Evolutionary conservation across 2,329 filamentous ascomycete species (phyloP), one percentile per base, ranked within the genome.

Genomic region (Fusarium sp.): DNA sequence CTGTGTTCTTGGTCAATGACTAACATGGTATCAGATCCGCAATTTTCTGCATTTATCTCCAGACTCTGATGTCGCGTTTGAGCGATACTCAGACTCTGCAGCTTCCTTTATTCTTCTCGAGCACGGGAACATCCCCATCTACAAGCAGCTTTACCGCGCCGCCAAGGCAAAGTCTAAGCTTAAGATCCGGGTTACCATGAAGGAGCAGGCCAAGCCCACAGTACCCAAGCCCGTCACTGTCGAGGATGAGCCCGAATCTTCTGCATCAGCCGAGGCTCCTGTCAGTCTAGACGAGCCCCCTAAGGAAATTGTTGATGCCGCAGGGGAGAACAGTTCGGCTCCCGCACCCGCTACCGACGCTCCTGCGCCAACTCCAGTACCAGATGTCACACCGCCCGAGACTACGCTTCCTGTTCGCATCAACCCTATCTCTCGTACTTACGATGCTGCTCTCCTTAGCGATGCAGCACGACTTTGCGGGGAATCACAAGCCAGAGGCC

Each of bases 111-210:
- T 98, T 71, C 85, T 88, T 46, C 90, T 99, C 64, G 92, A 97
- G 79, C 85, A 89, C 67, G 85, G 86, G 78, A 97, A 97, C 77
- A 82, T 88, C 11, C 86, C 92, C 47, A 93, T 97, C 76, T 99
- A 97, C 86, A 98, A 98, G 85, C 96, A 98, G 79, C 90, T 99
- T 43, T 95, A 96, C 79, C 92, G 96, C 76, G 96, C 96, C 72
- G 96, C 96, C 70, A 99, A 98, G 85, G 96, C 96, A 40, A 99
- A 99, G 87, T 90, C 94, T 72, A 99, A 98, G 90, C 90, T 99
- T 74, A 94, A 96, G 81, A 88, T 99, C 63, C 93, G 90, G 72
- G 91, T 92, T 40, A 90, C 88, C 18, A 75, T 86, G 34, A 69
- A 76, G 10, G 80, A 74, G 50, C 50, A 53, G 56, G 41, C 53